Conservation (phyloP, 768 basidiomycete species). For the Suillus paluster region DNA sequence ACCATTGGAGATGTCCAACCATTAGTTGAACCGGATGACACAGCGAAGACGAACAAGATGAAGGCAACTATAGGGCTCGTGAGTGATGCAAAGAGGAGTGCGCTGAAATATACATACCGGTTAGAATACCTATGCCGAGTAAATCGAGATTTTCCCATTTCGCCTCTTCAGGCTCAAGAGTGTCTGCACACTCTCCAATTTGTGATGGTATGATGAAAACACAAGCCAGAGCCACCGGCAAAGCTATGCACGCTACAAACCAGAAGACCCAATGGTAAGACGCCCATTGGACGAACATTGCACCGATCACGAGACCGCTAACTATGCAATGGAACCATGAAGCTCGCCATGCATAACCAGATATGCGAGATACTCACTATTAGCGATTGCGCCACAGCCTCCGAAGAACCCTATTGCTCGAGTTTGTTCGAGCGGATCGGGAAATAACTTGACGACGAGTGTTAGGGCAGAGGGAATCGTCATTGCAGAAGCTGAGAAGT, state of each 20-base stretch:
- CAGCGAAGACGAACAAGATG: constrained; percentile 42
- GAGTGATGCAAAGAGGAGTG: neutral
- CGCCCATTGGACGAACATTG: constrained; percentile 41
- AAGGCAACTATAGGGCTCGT: constrained; percentile 23
- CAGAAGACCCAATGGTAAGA: constrained; percentile 58
- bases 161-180: neutral
- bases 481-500: constrained; percentile 46
- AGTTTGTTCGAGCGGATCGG: constrained; percentile 49
- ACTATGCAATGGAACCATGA: constrained; percentile 26
- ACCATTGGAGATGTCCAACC: constrained; percentile 54
- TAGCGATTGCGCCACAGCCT: constrained; percentile 49
- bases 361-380: constrained; percentile 31
- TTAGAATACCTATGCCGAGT: constrained; percentile 42
- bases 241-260: constrained; percentile 44
- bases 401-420: constrained; percentile 53
- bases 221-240: constrained; percentile 35
- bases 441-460: constrained; percentile 54
- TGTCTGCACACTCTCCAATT: constrained; percentile 3
- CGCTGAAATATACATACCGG: constrained; percentile 27
- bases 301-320: constrained; percentile 46
- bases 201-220: constrained; percentile 40
- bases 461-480: constrained; percentile 55
- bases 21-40: constrained; percentile 48
- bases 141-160: constrained; percentile 41
- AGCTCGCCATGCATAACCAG: constrained; percentile 23